Conservation (phyloP, 768 basidiomycete genomes). For the Lactarius pseudohatsudake region DNA sequence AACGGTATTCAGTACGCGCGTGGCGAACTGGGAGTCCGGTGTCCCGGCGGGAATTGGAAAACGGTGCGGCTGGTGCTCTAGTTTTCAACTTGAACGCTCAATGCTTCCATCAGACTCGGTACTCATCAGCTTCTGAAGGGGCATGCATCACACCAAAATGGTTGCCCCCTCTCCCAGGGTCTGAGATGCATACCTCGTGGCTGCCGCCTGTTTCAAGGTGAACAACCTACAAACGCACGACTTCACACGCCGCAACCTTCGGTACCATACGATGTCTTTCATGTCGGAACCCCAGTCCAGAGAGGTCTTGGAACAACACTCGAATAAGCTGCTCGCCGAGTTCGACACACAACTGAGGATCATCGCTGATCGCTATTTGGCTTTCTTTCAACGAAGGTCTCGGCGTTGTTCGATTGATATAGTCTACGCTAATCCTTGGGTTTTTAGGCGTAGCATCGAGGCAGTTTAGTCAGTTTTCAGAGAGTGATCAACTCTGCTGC, state of each 20-base stretch:
- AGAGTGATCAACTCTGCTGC: slow-evolving; percentile 10
- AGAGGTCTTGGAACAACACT: slow-evolving; percentile 19
- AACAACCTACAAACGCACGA: too few relatives aligned
- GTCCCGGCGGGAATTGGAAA: too few relatives aligned
- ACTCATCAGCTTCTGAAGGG: too few relatives aligned
- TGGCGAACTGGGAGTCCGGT: too few relatives aligned
- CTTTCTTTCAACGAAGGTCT: slow-evolving; percentile 85
- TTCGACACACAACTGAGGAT: slow-evolving; percentile 72
- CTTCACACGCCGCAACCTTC: not conserved
- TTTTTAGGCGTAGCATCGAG: slow-evolving; percentile 72
- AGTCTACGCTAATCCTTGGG: slow-evolving; percentile 18
- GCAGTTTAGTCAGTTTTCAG: slow-evolving; percentile 67
- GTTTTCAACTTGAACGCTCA: too few relatives aligned
- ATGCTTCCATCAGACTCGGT: too few relatives aligned
- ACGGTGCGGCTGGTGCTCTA: too few relatives aligned
- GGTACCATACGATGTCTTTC: not conserved
- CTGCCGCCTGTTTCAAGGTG: too few relatives aligned
- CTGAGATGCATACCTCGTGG: too few relatives aligned
- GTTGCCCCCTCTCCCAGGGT: too few relatives aligned
- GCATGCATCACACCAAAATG: too few relatives aligned
- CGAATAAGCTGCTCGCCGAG: slow-evolving; percentile 53
- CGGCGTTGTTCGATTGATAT: slow-evolving; percentile 22
- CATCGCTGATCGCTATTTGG: slow-evolving; percentile 73
- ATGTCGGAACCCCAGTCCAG: slow-evolving; percentile 20
- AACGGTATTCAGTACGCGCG: too few relatives aligned